phyloP scores from a whole-genome alignment of 352 stramenopile species.

The Thraustochytrium striatum region DNA sequence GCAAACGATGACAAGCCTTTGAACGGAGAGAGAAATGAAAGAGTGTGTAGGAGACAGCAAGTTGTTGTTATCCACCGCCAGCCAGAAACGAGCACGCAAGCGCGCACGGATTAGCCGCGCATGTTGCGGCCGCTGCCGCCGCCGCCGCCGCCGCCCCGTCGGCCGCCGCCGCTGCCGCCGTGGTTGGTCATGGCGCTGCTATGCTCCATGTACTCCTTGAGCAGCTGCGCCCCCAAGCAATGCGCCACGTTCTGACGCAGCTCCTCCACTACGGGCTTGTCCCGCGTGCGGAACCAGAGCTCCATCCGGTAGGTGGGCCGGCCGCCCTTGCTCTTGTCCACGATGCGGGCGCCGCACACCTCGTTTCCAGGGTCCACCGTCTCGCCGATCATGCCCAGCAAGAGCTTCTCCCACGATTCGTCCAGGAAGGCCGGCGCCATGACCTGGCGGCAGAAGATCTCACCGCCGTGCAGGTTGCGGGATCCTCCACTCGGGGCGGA shows the following conservation, averaged over 20 bases:
- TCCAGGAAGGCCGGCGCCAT: conserved; percentile 69
- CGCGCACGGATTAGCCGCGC: neutral
- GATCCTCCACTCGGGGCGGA: conserved; percentile 81
- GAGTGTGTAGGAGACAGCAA: neutral
- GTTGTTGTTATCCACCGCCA: neutral
- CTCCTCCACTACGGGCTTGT: conserved; percentile 50
- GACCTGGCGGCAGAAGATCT: conserved; percentile 63
- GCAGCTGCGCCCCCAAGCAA: conserved; percentile 23
- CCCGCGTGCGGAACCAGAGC: conserved; percentile 51
- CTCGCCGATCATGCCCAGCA: conserved; percentile 80
- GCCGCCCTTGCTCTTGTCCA: conserved; percentile 68
- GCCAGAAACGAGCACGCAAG: neutral
- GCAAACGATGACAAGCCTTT: neutral
- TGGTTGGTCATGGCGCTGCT: conserved; percentile 39
- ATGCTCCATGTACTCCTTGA: conserved; percentile 49
- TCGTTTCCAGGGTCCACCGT: conserved; percentile 74
- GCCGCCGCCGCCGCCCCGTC: neutral
- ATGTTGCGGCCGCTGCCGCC: neutral
- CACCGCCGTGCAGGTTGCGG: conserved; percentile 77
- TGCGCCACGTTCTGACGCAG: conserved; percentile 47
- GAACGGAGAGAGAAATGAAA: neutral
- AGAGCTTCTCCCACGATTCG: conserved; percentile 78
- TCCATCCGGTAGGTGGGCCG: conserved; percentile 51
- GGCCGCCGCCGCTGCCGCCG: neutral
- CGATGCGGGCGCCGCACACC: conserved; percentile 79